A percentile compares a stretch with the other conserved stretches of the same genome.
These are phyloP conservation scores for Xylaria cubensis DNA, from an alignment of 495 filamentous ascomycete species.

Conservation along the genomic window DNA sequence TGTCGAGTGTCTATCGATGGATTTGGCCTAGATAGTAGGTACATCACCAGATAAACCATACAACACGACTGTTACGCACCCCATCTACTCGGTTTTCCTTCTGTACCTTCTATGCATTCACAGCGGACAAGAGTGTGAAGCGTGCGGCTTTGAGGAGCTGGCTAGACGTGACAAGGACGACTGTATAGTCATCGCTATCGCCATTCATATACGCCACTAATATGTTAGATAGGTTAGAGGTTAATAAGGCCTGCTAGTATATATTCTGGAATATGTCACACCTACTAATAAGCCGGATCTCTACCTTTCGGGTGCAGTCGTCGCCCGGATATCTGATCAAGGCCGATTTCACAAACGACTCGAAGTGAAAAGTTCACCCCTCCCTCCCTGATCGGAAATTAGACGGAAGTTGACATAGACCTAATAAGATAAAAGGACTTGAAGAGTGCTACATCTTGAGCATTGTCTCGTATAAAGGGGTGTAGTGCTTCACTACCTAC, in stretches of 20 bases:
- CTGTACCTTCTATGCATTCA: neutral
- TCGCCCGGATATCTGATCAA: neutral
- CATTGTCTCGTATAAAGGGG: neutral
- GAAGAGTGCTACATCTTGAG: neutral
- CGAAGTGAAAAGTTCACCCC: neutral
- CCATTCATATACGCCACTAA: too few species aligned
- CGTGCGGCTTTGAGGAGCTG: neutral
- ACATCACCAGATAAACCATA: neutral
- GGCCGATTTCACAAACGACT: neutral
- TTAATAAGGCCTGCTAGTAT: neutral
- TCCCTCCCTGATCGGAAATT: neutral
- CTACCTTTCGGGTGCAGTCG: neutral
- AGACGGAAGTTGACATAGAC: neutral
- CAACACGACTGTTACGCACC: neutral
- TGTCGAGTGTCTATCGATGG: neutral
- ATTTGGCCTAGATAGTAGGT: neutral
- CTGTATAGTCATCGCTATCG: too few species aligned
- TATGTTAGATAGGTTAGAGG: neutral
- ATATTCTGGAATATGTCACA: neutral
- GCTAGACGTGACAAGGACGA: neutral
- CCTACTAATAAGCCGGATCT: neutral
- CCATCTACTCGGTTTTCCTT: neutral
- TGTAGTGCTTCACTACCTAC: neutral
- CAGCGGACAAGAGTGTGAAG: neutral
- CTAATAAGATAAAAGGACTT: neutral